Percentiles rank a stretch among this genome's conserved stretches.
Conservation (phyloP, 495 filamentous ascomycete species). For the Mytilinidion resinicola region DNA sequence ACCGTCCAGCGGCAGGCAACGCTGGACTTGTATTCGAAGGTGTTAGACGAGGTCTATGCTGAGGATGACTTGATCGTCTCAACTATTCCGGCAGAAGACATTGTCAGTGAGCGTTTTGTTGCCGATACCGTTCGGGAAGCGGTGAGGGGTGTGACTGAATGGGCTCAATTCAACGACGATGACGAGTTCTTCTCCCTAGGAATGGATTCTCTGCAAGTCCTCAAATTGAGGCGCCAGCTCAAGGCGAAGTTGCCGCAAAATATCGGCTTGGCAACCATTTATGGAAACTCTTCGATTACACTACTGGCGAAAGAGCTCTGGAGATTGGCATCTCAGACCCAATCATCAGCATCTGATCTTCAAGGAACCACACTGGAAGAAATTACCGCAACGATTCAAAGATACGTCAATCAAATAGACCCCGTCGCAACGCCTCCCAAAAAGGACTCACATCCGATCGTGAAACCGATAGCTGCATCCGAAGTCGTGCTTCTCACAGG, state of each 20-base stretch:
- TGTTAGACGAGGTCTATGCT: background rate
- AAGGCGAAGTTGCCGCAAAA: background rate
- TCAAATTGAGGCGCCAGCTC: background rate
- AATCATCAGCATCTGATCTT: too few species aligned
- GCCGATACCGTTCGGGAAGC: too few species aligned
- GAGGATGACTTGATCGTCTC: too few species aligned
- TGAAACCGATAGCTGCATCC: background rate
- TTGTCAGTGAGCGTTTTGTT: too few species aligned
- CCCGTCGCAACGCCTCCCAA: background rate
- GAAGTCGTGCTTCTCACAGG: conserved; percentile 34
- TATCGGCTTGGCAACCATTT: background rate
- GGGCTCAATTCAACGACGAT: background rate
- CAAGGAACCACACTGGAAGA: too few species aligned
- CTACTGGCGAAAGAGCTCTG: too few species aligned
- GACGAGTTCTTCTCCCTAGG: background rate
- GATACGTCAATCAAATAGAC: background rate
- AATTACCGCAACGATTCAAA: too few species aligned
- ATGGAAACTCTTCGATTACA: background rate
- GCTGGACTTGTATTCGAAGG: background rate
- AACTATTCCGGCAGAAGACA: too few species aligned
- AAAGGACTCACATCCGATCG: background rate
- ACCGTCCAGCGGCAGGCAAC: conserved; percentile 2
- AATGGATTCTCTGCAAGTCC: background rate
- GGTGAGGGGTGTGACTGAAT: too few species aligned
- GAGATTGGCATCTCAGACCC: too few species aligned